phyloP scores from a whole-genome alignment of 2,329 filamentous ascomycete genomes.

The Ambrosiella xylebori region DNA sequence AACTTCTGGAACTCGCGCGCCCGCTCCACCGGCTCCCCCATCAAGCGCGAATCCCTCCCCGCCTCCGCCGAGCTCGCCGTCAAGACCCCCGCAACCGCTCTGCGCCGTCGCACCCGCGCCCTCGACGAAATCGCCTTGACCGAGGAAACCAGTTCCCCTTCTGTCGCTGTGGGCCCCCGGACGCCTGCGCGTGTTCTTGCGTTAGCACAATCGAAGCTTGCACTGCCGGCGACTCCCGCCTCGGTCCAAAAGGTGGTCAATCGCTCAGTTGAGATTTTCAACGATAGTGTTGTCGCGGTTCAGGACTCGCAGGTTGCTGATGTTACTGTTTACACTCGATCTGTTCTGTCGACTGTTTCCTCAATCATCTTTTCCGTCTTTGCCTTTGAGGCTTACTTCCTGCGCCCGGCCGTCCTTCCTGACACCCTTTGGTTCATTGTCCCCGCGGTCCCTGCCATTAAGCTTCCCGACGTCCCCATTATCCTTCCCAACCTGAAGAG shows the following conservation, averaged over 20 bases:
- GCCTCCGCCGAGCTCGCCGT: slow-evolving; percentile 22
- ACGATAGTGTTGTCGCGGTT: slow-evolving; percentile 44
- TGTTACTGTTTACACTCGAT: slow-evolving; percentile 46
- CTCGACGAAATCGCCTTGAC: slow-evolving; percentile 29
- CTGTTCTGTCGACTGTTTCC: slow-evolving; percentile 52
- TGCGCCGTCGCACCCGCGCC: slow-evolving; percentile 30
- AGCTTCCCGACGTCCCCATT: slow-evolving; percentile 41
- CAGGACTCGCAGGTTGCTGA: slow-evolving; percentile 50
- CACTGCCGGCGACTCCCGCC: slow-evolving; percentile 66
- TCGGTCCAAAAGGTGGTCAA: slow-evolving; percentile 63
- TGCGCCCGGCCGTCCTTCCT: slow-evolving; percentile 55
- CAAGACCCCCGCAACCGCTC: slow-evolving; percentile 20
- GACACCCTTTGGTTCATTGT: slow-evolving; percentile 57
- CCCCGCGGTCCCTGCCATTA: slow-evolving; percentile 40
- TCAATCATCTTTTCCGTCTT: slow-evolving; percentile 53
- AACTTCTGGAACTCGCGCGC: slow-evolving; percentile 61
- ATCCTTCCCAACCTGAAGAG: slow-evolving; percentile 66
- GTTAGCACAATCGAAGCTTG: slow-evolving; percentile 40
- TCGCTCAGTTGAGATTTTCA: slow-evolving; percentile 46
- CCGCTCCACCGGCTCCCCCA: slow-evolving; percentile 39
- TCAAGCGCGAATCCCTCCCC: slow-evolving; percentile 36
- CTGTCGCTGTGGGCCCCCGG: not conserved
- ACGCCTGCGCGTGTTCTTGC: slow-evolving; percentile 32
- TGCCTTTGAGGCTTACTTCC: slow-evolving; percentile 49
- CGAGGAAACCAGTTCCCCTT: not conserved